Base-by-base conservation (phyloP, 2,329 filamentous ascomycete genomes). In the Fusarium lateritium region DNA sequence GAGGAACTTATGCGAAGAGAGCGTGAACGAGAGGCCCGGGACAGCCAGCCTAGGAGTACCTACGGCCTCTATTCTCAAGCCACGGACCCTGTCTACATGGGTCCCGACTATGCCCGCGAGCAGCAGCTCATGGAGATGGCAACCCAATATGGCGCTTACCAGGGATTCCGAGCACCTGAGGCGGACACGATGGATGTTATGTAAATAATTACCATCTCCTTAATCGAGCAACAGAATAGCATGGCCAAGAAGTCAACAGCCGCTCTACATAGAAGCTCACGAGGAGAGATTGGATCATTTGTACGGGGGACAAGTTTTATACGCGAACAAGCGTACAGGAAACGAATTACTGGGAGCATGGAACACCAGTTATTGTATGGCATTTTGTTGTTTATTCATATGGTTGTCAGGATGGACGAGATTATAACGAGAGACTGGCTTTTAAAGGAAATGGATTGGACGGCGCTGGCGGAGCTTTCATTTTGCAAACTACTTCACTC, bases 81-180 rank as follows among this genome's bases (percentile, higher is more conserved):
- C 1, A 89, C 86, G 3, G 91, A 94, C 67, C 91, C 92, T 0
- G 91, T 91, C n/a, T 94, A 93, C 76, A 85, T 78, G 53, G 76
- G 77, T 7, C 70, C 78, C 0, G 83, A 79, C 62, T 86, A 78
- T 77, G 79, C 81, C 58, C 79, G 80, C 56, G 84, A 85, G 73
- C 83, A 86, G 76, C 79, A 83, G 76, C 76, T 86, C 76, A 78
- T 84, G 78, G 76, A 86, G 28, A 91, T 92, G 89, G 90, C 91
- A 74, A 85, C 91, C 67, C 88, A 90, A 76, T 92, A 92, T 70
- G 90, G 90, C 1, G 84, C 86, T 22, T 88, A 85, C 70, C 85
- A 88, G 72, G 85, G 88, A 64, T 77, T 76, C 39, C 75, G 79
- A 14, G 73, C 70, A 17, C 80, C 81, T 40, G 83, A 85, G 60